Percentiles rank a stretch among this genome's conserved stretches.
phyloP scores from a whole-genome alignment of 805 yeast genomes.

The Zygosaccharomyces lentus region DNA sequence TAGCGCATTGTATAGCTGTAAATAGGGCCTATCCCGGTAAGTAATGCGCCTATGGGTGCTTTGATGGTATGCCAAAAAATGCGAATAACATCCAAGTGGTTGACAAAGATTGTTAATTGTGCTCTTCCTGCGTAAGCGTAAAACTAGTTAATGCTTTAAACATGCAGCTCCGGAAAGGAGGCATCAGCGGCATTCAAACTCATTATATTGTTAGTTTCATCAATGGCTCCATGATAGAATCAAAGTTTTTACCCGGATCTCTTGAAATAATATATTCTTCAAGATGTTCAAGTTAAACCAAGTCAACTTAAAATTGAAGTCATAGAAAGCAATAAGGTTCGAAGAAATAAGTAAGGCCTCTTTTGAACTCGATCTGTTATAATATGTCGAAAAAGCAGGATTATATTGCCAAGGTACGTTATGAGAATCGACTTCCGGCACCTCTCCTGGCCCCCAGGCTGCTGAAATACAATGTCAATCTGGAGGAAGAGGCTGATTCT shows the following conservation, averaged over 20 bases:
- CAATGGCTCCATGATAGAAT: background rate
- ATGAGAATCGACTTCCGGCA: slow-evolving; percentile 84
- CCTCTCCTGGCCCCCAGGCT: slow-evolving; percentile 90
- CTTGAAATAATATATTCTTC: background rate
- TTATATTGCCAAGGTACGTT: slow-evolving; percentile 76
- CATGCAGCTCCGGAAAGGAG: too few species aligned
- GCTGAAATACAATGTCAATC: slow-evolving; percentile 45
- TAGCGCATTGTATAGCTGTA: background rate
- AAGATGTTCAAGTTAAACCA: background rate
- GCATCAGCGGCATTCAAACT: too few species aligned
- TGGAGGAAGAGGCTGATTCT: slow-evolving; percentile 44
- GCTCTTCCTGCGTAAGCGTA: too few species aligned
- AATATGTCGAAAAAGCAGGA: slow-evolving; percentile 56
- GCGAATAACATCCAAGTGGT: too few species aligned
- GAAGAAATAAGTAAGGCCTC: background rate
- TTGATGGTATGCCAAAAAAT: background rate
- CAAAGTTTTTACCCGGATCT: slow-evolving; percentile 7
- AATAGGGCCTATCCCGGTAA: background rate
- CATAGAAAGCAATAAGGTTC: background rate
- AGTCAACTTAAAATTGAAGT: slow-evolving; percentile 1
- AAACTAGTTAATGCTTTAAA: too few species aligned
- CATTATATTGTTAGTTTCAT: too few species aligned
- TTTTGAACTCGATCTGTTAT: background rate
- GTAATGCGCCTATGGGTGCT: background rate
- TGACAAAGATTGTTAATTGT: too few species aligned